phyloP scores from a whole-genome alignment of 169 alveolate species.

The Plasmodium sp. region DNA sequence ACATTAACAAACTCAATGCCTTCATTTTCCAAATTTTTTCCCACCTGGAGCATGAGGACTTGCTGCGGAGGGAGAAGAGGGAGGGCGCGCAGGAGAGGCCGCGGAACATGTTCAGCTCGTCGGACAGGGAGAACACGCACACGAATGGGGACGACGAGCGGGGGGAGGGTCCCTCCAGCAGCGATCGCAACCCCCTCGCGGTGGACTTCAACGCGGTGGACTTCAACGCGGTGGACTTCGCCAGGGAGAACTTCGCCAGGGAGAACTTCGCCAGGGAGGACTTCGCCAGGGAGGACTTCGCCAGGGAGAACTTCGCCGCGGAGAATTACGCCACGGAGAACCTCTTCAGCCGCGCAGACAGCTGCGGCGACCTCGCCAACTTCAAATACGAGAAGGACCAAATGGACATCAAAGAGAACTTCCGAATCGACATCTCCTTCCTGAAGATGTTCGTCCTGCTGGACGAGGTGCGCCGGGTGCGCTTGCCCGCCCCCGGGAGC shows the following conservation, averaged over 20 bases:
- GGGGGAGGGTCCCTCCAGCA: background rate
- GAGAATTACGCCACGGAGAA: background rate
- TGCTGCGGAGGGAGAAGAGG: background rate
- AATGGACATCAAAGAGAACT: constrained; percentile 67
- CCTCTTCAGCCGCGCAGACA: background rate
- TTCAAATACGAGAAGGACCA: constrained; percentile 20
- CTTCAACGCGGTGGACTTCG: background rate
- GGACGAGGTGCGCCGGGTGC: background rate
- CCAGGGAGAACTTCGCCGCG: background rate
- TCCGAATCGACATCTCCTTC: constrained; percentile 59
- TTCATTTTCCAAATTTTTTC: constrained; percentile 60
- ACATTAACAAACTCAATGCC: constrained; percentile 55
- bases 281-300: background rate
- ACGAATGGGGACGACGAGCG: background rate
- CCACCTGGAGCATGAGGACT: constrained; percentile 15
- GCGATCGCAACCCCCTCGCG: background rate
- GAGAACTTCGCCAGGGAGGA: too few relatives aligned
- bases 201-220: background rate
- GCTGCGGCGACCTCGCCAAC: background rate
- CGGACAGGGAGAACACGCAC: background rate
- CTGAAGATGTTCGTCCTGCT: constrained; percentile 27
- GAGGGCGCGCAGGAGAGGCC: background rate
- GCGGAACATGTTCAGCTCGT: background rate
- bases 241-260: background rate
- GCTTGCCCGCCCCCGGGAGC: background rate